Evolutionary conservation across 2,329 filamentous ascomycete species (phyloP).

Genomic region (Plenodomus lindquistii): DNA sequence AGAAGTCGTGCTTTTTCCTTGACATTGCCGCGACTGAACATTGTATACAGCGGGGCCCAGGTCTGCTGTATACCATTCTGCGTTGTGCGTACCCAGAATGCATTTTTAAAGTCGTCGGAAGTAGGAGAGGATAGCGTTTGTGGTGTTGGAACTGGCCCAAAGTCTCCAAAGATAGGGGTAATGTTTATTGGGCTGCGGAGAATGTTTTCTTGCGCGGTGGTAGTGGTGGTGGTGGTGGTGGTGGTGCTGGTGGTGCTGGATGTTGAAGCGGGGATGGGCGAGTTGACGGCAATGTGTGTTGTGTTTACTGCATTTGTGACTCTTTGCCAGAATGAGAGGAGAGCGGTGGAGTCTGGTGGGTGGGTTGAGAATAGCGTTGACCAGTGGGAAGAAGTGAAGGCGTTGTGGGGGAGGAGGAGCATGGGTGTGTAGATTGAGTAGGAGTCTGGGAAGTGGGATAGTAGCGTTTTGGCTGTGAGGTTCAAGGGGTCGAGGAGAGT

Average conservation of each 20-base stretch:
- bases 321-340: constrained; percentile 30
- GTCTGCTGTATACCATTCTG: constrained; percentile 78
- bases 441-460: constrained; percentile 37
- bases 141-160: constrained; percentile 58
- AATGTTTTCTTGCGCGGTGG: constrained; percentile 57
- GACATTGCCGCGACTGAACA: constrained; percentile 92
- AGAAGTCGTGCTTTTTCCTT: constrained; percentile 83
- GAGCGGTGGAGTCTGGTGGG: constrained; percentile 23
- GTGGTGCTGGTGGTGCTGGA: background rate
- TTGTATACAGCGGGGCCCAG: constrained; percentile 88
- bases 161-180: constrained; percentile 72
- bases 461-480: constrained; percentile 19
- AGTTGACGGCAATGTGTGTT: constrained; percentile 63
- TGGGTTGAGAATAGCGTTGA: constrained; percentile 31
- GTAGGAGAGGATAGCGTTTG: constrained; percentile 28
- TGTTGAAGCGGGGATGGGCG: constrained; percentile 54
- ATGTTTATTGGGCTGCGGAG: constrained; percentile 74
- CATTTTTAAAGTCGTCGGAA: constrained; percentile 61
- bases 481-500: constrained; percentile 14
- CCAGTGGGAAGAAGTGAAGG: constrained; percentile 47
- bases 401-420: constrained; percentile 58
- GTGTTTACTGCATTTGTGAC: constrained; percentile 47
- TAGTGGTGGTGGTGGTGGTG: background rate
- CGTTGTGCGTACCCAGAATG: constrained; percentile 77
- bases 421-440: constrained; percentile 63